Percentiles rank a stretch among this genome's conserved stretches.
Evolutionary conservation across 306 rosid species (phyloP).

Genomic region (Rosa lucieae): DNA sequence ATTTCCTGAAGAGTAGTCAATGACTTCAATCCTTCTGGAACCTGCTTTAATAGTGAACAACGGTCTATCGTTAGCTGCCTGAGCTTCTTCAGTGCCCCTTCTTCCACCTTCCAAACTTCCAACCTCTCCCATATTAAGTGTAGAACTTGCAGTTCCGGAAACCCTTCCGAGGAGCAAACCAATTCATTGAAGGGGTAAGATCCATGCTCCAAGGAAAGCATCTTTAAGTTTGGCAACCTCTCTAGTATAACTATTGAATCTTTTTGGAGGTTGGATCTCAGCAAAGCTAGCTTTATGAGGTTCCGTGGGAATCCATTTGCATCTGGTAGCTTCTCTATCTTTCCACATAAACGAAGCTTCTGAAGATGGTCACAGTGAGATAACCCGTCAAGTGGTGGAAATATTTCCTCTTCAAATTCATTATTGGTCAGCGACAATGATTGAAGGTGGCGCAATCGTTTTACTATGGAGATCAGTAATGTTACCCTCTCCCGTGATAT

Average conservation of each 20-base stretch:
- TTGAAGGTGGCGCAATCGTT: not conserved
- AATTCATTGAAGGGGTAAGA: not conserved
- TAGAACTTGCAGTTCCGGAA: not conserved
- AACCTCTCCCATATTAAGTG: not conserved
- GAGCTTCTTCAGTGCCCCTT: not conserved
- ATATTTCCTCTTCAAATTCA: not conserved
- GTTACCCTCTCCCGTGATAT: not conserved
- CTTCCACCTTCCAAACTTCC: not conserved
- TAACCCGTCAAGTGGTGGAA: not conserved
- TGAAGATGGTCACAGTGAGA: not conserved
- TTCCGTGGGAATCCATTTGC: not conserved
- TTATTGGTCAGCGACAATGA: not conserved
- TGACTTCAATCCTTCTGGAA: not conserved
- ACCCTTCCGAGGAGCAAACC: not conserved
- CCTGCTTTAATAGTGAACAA: not conserved
- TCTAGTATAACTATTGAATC: not conserved
- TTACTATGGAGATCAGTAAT: not conserved
- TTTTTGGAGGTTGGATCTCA: not conserved
- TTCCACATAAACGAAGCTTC: not conserved
- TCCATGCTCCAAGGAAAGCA: not conserved
- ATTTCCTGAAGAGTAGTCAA: not conserved
- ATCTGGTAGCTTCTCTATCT: not conserved
- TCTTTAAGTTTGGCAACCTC: conserved; percentile 6
- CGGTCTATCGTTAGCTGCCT: not conserved
- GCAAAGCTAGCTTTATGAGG: not conserved